Conservation (phyloP, 768 basidiomycete species). For the Dacryopinax primogenitus region DNA sequence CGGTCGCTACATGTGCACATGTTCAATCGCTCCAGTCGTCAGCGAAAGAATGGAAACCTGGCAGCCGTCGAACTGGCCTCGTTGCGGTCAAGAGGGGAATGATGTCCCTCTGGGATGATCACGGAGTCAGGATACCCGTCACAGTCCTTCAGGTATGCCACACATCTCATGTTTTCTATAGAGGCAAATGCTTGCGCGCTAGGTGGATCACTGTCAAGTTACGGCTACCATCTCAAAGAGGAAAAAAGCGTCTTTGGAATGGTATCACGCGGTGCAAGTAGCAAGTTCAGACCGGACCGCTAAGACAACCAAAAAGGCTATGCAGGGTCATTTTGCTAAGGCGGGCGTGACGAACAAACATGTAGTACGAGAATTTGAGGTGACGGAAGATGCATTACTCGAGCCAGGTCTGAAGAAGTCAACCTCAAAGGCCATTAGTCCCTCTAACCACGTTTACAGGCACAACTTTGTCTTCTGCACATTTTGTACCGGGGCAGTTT, state of each 20-base stretch:
- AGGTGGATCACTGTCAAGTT: conserved; percentile 85
- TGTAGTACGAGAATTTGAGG: conserved; percentile 74
- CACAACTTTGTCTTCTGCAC: conserved; percentile 75
- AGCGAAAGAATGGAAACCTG: conserved; percentile 61
- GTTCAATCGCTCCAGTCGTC: conserved; percentile 11
- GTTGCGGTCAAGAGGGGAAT: conserved; percentile 94
- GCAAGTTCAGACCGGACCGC: conserved; percentile 62
- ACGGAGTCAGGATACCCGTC: conserved; percentile 76
- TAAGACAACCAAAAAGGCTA: conserved; percentile 63
- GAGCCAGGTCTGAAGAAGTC: conserved; percentile 55
- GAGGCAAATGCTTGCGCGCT: conserved; percentile 15
- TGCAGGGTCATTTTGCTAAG: conserved; percentile 81
- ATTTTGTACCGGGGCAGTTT: conserved; percentile 94
- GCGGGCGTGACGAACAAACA: conserved; percentile 72
- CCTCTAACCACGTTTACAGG: conserved; percentile 37
- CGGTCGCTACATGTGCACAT: background rate
- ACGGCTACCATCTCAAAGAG: conserved; percentile 61
- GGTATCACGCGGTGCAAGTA: conserved; percentile 87
- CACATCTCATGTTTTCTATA: conserved; percentile 11
- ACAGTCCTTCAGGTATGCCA: conserved; percentile 82
- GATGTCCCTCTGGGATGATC: conserved; percentile 84
- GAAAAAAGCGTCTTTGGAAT: conserved; percentile 45
- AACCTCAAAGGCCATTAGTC: conserved; percentile 3
- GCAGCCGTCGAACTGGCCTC: conserved; percentile 77
- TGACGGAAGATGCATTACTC: conserved; percentile 78